Base-by-base conservation (phyloP, 2,329 filamentous ascomycete genomes). In the Exophiala spinifera region DNA sequence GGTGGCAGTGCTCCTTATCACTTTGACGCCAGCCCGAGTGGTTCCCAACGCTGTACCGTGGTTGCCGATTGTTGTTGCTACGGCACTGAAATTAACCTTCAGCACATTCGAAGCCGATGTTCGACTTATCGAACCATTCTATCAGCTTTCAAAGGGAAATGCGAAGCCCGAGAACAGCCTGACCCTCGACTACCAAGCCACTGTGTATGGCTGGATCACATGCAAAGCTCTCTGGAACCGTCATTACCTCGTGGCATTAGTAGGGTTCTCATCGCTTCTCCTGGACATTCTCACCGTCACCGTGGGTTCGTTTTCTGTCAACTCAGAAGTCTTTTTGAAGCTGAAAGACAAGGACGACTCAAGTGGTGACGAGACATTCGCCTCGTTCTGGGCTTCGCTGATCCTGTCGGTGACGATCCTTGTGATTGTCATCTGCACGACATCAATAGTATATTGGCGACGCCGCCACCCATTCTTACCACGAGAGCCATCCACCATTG, bases 401-500 rank as follows among this genome's bases (percentile, higher is more conserved):
- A 73, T 69, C 0, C 72, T 88, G 15, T 81, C 84, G 0, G 70
- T 83, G 3, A 72, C 79, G 46, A 88, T 90, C 61, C 76, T 90
- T n/a, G 28, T 81, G 5, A 86, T 86, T 68, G 82, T 91, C 67
- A 76, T 78, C 51, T 63, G 77, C 20, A 79, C 87, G 19, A 81
- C 85, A 0, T 68, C 71, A 1, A 64, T 84, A 1, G 84, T 87
- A 15, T 86, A 87, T 64, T 53, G 75, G 15, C 79, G 81, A 1
- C 81, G 88, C 13, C 78, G 84, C 0, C 81, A 84, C 51, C 81
- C 87, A 2, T 91, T 91, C 69, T 74, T 91, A 52, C 88, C 88
- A 1, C 81, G 88, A 3, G 86, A 91, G 73, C 87, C 88, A 3
- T 89, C 85, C 63, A 90, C 87, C 17, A 91, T 92, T 62, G 84